phyloP scores from a whole-genome alignment of 768 basidiomycete genomes.

The Leccinellum luteum region DNA sequence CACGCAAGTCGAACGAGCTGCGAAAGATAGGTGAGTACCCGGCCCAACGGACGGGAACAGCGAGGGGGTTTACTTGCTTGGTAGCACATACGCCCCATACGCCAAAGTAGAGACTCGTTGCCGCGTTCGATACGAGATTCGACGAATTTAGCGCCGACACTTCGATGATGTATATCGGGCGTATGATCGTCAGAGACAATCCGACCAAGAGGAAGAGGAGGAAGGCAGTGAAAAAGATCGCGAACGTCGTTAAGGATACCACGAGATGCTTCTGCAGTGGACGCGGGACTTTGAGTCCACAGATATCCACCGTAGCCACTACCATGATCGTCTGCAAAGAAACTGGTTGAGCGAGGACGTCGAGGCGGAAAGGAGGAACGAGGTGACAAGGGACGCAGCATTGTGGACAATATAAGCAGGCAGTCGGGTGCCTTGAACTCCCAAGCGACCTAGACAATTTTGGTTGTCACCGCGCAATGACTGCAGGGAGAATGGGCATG shows the following conservation, averaged over 20 bases:
- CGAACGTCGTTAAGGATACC: conserved; percentile 46
- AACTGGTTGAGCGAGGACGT: not conserved
- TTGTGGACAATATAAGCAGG: not conserved
- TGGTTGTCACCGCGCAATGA: not conserved
- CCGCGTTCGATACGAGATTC: conserved; percentile 46
- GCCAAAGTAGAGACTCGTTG: conserved; percentile 67
- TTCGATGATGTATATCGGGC: conserved; percentile 58
- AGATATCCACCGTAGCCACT: conserved; percentile 13
- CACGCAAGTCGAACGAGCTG: conserved; percentile 7
- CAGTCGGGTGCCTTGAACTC: not conserved
- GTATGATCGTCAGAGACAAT: conserved; percentile 73
- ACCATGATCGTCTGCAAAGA: conserved; percentile 13
- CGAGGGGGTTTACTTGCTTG: conserved; percentile 34
- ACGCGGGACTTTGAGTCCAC: conserved; percentile 18
- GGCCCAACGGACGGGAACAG: no score
- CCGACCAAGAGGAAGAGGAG: conserved; percentile 75
- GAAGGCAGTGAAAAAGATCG: conserved; percentile 58
- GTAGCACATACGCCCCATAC: conserved; percentile 80
- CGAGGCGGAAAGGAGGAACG: not conserved
- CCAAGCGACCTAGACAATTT: not conserved
- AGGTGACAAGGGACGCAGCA: not conserved
- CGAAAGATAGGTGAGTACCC: not conserved
- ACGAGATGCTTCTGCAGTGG: conserved; percentile 47
- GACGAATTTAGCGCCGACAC: conserved; percentile 34
- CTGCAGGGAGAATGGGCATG: not conserved